Base-by-base conservation (phyloP, 495 filamentous ascomycete species). In the Penicillium manginii region DNA sequence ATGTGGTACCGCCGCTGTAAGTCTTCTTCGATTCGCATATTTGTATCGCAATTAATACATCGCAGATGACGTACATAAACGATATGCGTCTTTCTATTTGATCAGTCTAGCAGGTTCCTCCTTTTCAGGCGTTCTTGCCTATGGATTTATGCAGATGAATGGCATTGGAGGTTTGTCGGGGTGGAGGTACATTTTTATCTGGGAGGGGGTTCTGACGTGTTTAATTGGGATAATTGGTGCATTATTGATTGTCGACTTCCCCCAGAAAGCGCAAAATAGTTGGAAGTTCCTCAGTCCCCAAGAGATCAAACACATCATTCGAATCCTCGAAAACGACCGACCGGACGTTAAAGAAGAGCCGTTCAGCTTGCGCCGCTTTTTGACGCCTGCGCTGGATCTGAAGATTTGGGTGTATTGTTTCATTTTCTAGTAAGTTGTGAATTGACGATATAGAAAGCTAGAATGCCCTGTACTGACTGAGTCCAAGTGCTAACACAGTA, bases 361-460 rank as follows among this genome's bases (percentile, higher is more conserved):
- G 0, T 85, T 87, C 65, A 54, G 29, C 4, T 40, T 43, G 19
- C 18, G 18, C 9, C 23, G 33, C n/a, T 62, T 74, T 81, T 11
- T 83, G 81, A 80, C 59, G 59, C 11, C 84, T 84, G 54, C 79
- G 86, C 21, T 70, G 86, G 18, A 71, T 75, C 3, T 81, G 6
- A 92, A 91, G 68, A 72, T 91, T 14, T 92, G 90, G 71, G 87
- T 82, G 1, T 92, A 90, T 60, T 83, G 84, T 5, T 78, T 76
- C 52, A 73, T 90, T 63, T 91, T 88, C 76, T 91, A 91, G 52
- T 54, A 31, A 54, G 52, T 69, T 19, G 2, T 9, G 26, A 4
- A 8, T 29, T 8, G 26, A 8, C 0, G 26, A 8, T 29, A 5
- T 5, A 1, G 4, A 26, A 26, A 19, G 4, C 8, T n/a, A n/a